Evolutionary conservation across 371 early-diverging fungal genomes (phyloP), one percentile per base, ranked within the genome.

Genomic region (Phascolomyces articulosus): DNA sequence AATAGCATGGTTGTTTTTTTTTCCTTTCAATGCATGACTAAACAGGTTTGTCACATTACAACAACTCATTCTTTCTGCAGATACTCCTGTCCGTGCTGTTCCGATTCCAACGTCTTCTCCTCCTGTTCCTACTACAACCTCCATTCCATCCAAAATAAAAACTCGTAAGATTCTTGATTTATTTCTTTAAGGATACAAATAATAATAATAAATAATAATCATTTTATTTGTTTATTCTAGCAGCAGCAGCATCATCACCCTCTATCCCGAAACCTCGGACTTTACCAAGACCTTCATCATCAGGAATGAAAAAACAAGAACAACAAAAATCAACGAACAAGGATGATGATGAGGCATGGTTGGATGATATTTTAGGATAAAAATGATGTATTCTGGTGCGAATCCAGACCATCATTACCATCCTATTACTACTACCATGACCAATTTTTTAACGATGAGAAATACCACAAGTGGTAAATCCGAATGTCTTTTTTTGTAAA

Each of bases 331-430:
- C 38, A 47, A 47, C n/a, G 47, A 51, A 51, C 7, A 51, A 51
- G 51, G 64, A 66, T 4, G 74, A 75, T 18, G 79, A 79, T 55
- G 78, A 82, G 55, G 80, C 75, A 16, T 82, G 75, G 74, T 44
- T 82, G 26, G 83, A 82, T 63, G 83, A 79, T 27, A 58, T 82
- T 6, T 58, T 82, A 26, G 75, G 69, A 16, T 44, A 2, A 38
- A 9, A 13, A 38, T 38, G 38, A 38, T 38, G 38, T 6, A 38
- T 38, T 6, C 6, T 13, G 38, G 38, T 9, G 6, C 13, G 38
- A 38, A 44, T 59, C 60, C 67, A 63, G 55, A 29, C 13, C 31
- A 60, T n/a, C n/a, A 31, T 9, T 31, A 31, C 31, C 9, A 31
- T n/a, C n/a, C n/a, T n/a, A 31, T 34, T 34, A 34, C 9, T 34